Evolutionary conservation across 805 yeast species (phyloP), one percentile per base, ranked within the genome.

Genomic region (Saturnispora sekii): DNA sequence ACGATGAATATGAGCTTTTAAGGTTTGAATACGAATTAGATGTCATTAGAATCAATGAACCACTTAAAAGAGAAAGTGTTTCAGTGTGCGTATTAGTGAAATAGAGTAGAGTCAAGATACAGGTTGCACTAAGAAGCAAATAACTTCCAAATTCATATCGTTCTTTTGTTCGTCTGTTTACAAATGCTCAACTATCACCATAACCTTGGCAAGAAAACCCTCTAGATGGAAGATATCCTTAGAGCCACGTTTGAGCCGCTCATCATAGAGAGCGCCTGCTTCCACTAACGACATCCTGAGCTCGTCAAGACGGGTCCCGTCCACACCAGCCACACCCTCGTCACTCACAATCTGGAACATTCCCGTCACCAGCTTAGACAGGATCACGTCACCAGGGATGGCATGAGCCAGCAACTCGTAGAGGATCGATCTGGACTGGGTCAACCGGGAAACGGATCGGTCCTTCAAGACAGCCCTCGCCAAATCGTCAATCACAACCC

Each of bases 221-320:
- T 93, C 98, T 44, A 93, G 65, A 64, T 93, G 98, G 63, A 86
- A 93, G 10, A 93, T 90, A 33, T 88, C 85, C 62, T 93, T 93
- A 48, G 76, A 75, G 2, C 97, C 98, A 47, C 84, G 65, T 47
- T 88, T 77, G 48, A 93, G 69, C 46, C 98, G 74, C 56, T 93
- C 96, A 58, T 93, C 98, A 55, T 77, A 81, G 1, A 70, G 57
- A 2, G 95, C 74, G 2, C 83, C 81, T 5, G 77, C 64, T 8
- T 73, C 73, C 10, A 84, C 74, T 32, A 85, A 66, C 6, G 62
- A 67, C n/a, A 61, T 48, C 37, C 74, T 71, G 3, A 69, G 59
- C 1, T 53, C 48, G 36, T 54, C 56, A 2, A 41, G 40, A 7
- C 32, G 32, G 8, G 35, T 5, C 9, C 26, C 37, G 34, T 38